Conservation (phyloP, 768 basidiomycete species). For the Pulveroboletus sp. region DNA sequence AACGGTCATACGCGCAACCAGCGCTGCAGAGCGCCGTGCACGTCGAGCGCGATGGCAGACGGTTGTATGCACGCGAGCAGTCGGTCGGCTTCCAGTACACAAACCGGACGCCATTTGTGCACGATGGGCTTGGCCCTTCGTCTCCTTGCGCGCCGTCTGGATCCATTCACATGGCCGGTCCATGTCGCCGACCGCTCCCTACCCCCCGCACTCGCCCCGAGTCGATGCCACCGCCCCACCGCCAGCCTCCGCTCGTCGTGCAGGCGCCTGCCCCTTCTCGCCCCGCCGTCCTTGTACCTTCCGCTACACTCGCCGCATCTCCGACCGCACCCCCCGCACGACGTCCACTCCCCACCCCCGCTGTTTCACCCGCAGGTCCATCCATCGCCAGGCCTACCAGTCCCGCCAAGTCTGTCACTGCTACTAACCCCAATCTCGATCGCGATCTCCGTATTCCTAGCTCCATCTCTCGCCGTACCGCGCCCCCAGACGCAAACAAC, state of each 20-base stretch:
- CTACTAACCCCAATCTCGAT: constrained; percentile 3
- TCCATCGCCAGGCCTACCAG: constrained; percentile 13
- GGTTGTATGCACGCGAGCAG: constrained; percentile 4
- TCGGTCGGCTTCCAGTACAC: constrained; percentile 20
- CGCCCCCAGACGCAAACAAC: too few relatives aligned
- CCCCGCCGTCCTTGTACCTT: constrained; percentile 24
- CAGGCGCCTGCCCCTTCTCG: constrained; percentile 30
- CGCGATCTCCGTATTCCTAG: constrained; percentile 21
- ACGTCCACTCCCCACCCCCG: constrained; percentile 23
- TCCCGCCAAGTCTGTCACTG: background rate
- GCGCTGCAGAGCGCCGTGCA: constrained; percentile 9
- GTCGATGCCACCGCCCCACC: constrained; percentile 19
- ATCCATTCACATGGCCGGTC: constrained; percentile 15
- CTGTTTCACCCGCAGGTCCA: too few relatives aligned
- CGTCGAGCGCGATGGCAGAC: constrained; percentile 9
- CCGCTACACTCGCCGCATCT: constrained; percentile 15
- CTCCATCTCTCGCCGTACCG: constrained; percentile 19
- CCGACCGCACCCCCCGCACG: constrained; percentile 15
- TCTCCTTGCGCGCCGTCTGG: constrained; percentile 8
- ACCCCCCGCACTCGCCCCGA: constrained; percentile 27
- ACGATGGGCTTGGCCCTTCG: constrained; percentile 7
- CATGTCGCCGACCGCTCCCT: constrained; percentile 27
- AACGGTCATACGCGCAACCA: constrained; percentile 8
- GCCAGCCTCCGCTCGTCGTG: constrained; percentile 19
- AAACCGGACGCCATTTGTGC: constrained; percentile 5